Conservation (phyloP, 2,329 filamentous ascomycete genomes). For the Clarireedia sp. region DNA sequence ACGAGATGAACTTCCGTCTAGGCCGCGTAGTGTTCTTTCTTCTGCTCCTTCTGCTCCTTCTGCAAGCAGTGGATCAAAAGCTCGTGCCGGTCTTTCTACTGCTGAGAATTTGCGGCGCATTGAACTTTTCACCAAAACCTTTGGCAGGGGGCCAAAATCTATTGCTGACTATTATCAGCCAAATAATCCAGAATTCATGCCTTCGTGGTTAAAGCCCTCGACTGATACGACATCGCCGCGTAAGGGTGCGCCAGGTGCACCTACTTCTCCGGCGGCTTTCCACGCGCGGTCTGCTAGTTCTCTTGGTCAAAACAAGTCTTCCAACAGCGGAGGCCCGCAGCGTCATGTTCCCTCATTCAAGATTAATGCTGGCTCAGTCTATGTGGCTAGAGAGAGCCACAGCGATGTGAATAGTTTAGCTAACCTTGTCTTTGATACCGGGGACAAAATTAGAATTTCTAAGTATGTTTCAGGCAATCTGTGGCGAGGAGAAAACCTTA, state of each 20-base stretch:
- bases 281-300: neutral
- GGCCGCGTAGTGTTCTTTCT: neutral
- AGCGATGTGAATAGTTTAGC: conserved; percentile 5
- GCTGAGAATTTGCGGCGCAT: conserved; percentile 3
- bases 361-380: conserved; percentile 7
- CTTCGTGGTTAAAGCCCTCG: neutral
- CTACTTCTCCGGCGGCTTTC: neutral
- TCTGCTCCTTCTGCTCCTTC: neutral
- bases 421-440: conserved; percentile 12
- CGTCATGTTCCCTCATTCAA: neutral
- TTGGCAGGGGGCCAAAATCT: conserved; percentile 11
- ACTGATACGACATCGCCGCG: neutral
- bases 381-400: conserved; percentile 1
- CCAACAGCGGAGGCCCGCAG: neutral
- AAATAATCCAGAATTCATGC: conserved; percentile 14
- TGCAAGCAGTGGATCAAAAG: neutral
- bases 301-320: neutral
- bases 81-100: neutral
- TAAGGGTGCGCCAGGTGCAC: neutral
- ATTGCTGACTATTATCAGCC: conserved; percentile 20
- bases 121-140: conserved; percentile 9
- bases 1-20: neutral
- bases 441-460: conserved; percentile 17
- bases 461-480: conserved; percentile 19
- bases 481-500: conserved; percentile 17